Evolutionary conservation across 1,139 yeast genomes (phyloP).

Genomic region (Diutina catenulata): DNA sequence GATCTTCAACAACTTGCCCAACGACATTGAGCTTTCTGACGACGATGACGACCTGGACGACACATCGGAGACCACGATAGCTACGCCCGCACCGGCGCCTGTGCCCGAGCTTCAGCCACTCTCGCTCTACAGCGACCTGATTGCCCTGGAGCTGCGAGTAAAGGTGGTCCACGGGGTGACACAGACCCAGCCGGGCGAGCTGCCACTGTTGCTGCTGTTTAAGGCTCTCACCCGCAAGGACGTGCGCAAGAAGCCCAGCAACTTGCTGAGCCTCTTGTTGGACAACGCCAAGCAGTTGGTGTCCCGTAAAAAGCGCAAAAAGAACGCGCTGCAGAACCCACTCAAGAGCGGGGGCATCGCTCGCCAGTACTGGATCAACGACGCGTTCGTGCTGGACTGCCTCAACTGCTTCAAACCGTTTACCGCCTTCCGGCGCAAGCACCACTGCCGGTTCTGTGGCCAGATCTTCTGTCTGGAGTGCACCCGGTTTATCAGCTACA

Average conservation of each 20-base stretch:
- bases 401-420: conserved; percentile 65
- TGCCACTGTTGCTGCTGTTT: conserved; percentile 3
- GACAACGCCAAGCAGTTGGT: conserved; percentile 9
- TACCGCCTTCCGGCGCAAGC: conserved; percentile 75
- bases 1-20: conserved; percentile 34
- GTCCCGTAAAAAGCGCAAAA: conserved; percentile 15
- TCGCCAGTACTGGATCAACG: conserved; percentile 84
- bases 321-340: conserved; percentile 29
- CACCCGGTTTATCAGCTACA: conserved; percentile 67
- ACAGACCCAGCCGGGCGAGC: background rate
- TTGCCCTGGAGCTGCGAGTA: conserved; percentile 1
- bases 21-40: conserved; percentile 37
- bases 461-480: conserved; percentile 90
- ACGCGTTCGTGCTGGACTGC: conserved; percentile 74
- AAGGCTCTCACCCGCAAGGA: conserved; percentile 1
- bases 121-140: conserved; percentile 2
- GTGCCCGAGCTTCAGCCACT: background rate
- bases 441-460: conserved; percentile 93
- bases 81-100: too few species aligned
- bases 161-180: conserved; percentile 5
- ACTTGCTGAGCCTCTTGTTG: conserved; percentile 1
- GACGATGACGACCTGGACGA: conserved; percentile 12
- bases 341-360: conserved; percentile 41
- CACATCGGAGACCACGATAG: background rate
- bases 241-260: background rate